Percentiles rank a stretch among this genome's conserved stretches.
Conservation (phyloP, 1,284 basidiomycete genomes). For the Thecaphora frezii region DNA sequence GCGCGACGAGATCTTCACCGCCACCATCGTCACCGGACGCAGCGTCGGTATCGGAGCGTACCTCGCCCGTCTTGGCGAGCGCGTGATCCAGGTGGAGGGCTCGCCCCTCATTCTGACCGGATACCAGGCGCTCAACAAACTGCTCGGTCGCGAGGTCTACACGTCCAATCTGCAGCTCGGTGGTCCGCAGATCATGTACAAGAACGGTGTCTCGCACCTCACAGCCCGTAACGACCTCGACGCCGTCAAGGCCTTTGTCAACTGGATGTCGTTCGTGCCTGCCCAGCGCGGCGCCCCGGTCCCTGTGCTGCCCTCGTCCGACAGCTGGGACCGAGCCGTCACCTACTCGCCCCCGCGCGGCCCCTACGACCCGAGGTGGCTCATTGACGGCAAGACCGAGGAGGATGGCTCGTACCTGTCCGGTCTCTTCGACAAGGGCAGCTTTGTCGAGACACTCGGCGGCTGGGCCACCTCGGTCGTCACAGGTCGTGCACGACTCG, state of each 20-base stretch:
- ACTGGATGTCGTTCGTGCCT: constrained; percentile 91
- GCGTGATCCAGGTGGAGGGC: constrained; percentile 97
- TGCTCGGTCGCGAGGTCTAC: constrained; percentile 97
- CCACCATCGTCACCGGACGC: constrained; percentile 95
- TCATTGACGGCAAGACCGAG: constrained; percentile 89
- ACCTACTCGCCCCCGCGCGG: constrained; percentile 88
- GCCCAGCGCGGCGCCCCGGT: constrained; percentile 31
- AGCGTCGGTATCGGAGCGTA: constrained; percentile 99
- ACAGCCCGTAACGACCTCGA: constrained; percentile 85
- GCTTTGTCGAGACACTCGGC: constrained; percentile 87
- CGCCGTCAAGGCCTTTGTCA: constrained; percentile 62
- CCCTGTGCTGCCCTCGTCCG: constrained; percentile 39
- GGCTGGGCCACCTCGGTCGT: constrained; percentile 59
- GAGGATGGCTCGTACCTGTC: constrained; percentile 66
- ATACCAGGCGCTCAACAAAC: constrained; percentile 95
- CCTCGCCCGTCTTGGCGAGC: constrained; percentile 94
- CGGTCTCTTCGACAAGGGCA: constrained; percentile 95
- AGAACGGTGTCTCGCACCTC: constrained; percentile 85
- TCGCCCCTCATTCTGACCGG: constrained; percentile 99
- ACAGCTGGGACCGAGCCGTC: constrained; percentile 87
- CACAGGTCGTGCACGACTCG: constrained; percentile 90
- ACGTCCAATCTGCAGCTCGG: constrained; percentile 98
- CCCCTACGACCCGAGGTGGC: constrained; percentile 95
- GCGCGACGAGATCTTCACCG: constrained; percentile 98
- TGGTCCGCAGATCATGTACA: constrained; percentile 72